phyloP scores from a whole-genome alignment of 2,329 filamentous ascomycete species.

The Pyricularia sp. region DNA sequence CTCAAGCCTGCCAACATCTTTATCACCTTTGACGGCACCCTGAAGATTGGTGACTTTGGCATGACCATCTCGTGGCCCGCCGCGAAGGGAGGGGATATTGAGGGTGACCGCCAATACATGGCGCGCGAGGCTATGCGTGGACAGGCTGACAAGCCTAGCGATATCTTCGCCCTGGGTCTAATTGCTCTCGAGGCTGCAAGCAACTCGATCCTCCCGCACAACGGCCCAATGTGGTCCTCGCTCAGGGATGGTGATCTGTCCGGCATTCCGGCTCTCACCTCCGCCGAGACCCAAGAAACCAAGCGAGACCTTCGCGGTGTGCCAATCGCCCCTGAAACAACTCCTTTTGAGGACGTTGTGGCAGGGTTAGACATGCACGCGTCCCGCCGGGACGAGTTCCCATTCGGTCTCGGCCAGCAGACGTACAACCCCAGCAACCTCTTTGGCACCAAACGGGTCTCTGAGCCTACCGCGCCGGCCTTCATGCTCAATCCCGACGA shows the following conservation, averaged over 20 bases:
- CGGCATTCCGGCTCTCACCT: slow-evolving; percentile 78
- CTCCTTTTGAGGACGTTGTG: slow-evolving; percentile 1
- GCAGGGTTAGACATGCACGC: neutral
- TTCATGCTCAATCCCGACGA: slow-evolving; percentile 80
- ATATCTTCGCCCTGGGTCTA: slow-evolving; percentile 86
- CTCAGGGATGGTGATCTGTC: slow-evolving; percentile 81
- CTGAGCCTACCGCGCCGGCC: slow-evolving; percentile 51
- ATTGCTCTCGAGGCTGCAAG: slow-evolving; percentile 91
- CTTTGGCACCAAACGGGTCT: slow-evolving; percentile 35
- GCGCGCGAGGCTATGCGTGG: slow-evolving; percentile 84
- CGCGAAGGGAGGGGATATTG: slow-evolving; percentile 64
- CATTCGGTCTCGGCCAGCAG: slow-evolving; percentile 11
- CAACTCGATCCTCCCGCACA: slow-evolving; percentile 87
- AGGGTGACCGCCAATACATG: slow-evolving; percentile 94
- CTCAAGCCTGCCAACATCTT: slow-evolving; percentile 77
- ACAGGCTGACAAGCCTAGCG: slow-evolving; percentile 76
- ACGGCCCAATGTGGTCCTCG: slow-evolving; percentile 81
- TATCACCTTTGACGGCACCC: slow-evolving; percentile 64
- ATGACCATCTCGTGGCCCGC: slow-evolving; percentile 71
- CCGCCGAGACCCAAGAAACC: slow-evolving; percentile 30
- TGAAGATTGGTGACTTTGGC: slow-evolving; percentile 82
- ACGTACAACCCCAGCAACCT: slow-evolving; percentile 24
- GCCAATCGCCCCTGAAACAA: neutral
- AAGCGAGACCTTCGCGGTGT: slow-evolving; percentile 1
- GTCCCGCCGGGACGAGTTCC: slow-evolving; percentile 8